These are phyloP conservation scores for Phytophthora pseudosyringae DNA, from an alignment of 352 stramenopile genomes.

Conservation along the genomic window DNA sequence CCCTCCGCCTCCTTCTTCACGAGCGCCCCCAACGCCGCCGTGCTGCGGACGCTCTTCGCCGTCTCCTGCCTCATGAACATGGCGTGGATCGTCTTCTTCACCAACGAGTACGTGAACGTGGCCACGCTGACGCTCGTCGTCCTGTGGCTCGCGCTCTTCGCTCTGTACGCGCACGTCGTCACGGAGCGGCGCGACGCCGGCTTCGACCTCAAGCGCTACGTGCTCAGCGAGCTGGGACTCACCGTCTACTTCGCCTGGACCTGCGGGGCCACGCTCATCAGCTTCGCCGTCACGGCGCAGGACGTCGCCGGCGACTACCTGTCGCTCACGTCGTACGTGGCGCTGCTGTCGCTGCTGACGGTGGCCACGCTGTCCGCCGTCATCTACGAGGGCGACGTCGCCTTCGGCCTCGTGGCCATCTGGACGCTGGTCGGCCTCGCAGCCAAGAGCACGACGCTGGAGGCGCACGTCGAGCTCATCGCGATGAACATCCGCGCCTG, in stretches of 20 bases:
- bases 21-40: conserved; percentile 48
- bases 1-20: conserved; percentile 65
- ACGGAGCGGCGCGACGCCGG: conserved; percentile 43
- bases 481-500: conserved; percentile 70
- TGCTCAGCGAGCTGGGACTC: conserved; percentile 67
- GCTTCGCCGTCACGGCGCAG: conserved; percentile 66
- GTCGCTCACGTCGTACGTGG: conserved; percentile 62
- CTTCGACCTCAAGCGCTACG: conserved; percentile 56
- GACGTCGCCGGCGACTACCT: conserved; percentile 54
- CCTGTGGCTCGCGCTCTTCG: conserved; percentile 68
- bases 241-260: conserved; percentile 82
- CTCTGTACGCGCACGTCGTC: conserved; percentile 65
- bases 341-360: conserved; percentile 59
- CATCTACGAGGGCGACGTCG: conserved; percentile 63
- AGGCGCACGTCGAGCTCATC: conserved; percentile 47
- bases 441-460: conserved; percentile 57
- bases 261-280: conserved; percentile 73
- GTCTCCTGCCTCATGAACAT: conserved; percentile 73
- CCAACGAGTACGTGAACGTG: conserved; percentile 65
- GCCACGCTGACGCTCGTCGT: conserved; percentile 58
- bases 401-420: conserved; percentile 67
- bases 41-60: conserved; percentile 68
- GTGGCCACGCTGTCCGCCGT: conserved; percentile 63
- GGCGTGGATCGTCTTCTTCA: conserved; percentile 76
- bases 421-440: conserved; percentile 69